phyloP scores from a whole-genome alignment of 2,329 filamentous ascomycete species.

The Phialemonium atrogriseum region DNA sequence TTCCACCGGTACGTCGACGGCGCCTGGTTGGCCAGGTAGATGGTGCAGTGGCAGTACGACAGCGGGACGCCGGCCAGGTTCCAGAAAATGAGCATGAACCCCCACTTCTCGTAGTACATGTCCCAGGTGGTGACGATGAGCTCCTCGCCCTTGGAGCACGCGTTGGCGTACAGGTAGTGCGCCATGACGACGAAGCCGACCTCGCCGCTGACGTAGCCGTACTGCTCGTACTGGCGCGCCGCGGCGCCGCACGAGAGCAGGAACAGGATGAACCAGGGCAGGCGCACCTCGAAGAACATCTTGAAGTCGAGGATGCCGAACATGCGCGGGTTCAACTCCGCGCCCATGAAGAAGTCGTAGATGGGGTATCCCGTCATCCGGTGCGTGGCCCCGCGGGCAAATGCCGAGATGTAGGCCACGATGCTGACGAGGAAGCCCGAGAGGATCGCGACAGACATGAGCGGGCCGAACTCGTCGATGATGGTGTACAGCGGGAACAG shows the following conservation, averaged over 20 bases:
- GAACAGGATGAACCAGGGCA: constrained; percentile 81
- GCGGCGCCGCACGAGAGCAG: constrained; percentile 61
- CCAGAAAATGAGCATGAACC: constrained; percentile 88
- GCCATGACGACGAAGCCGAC: constrained; percentile 68
- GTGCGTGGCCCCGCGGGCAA: constrained; percentile 73
- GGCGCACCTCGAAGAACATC: constrained; percentile 83
- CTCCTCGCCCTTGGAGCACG: constrained; percentile 76
- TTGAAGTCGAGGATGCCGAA: constrained; percentile 83
- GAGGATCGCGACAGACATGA: constrained; percentile 88
- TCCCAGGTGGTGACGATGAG: constrained; percentile 76
- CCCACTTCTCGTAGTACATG: constrained; percentile 86
- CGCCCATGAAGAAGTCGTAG: constrained; percentile 89
- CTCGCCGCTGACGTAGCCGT: constrained; percentile 69
- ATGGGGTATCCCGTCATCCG: constrained; percentile 80
- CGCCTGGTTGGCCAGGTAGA: constrained; percentile 70
- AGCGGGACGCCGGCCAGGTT: constrained; percentile 76
- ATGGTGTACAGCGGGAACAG: constrained; percentile 85
- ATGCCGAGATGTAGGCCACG: constrained; percentile 78
- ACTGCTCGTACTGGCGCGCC: constrained; percentile 66
- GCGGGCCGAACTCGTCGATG: constrained; percentile 88
- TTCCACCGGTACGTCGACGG: constrained; percentile 63
- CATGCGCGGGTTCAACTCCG: constrained; percentile 78
- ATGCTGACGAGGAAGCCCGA: constrained; percentile 80
- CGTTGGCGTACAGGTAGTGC: constrained; percentile 75
- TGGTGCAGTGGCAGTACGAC: constrained; percentile 75